These are phyloP conservation scores for Mucor lusitanicus DNA, from an alignment of 371 early-diverging fungal genomes.

Conservation along the genomic window DNA sequence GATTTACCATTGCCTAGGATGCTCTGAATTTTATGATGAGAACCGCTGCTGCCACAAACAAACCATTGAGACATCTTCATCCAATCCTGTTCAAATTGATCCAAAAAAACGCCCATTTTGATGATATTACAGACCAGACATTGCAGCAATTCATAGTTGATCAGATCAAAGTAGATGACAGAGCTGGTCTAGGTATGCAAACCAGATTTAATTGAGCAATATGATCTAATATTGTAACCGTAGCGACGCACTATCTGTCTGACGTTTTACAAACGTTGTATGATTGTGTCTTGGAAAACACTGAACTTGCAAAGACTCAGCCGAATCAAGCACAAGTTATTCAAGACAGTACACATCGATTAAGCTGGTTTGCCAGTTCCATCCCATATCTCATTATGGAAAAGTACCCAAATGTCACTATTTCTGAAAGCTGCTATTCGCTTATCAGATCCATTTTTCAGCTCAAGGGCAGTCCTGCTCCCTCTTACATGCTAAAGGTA, in stretches of 20 bases:
- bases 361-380: background rate
- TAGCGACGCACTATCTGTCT: background rate
- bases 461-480: background rate
- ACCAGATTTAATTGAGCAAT: background rate
- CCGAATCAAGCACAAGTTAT: background rate
- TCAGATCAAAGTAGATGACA: background rate
- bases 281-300: background rate
- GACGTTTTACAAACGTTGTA: background rate
- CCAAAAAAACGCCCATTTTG: background rate
- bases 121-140: background rate
- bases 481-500: background rate
- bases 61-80: slow-evolving; percentile 1
- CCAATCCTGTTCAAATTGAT: background rate
- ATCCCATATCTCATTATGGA: background rate
- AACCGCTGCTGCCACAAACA: background rate
- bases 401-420: background rate
- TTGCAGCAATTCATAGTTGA: background rate
- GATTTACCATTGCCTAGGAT: background rate
- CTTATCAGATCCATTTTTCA: background rate
- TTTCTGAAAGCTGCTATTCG: background rate
- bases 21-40: background rate
- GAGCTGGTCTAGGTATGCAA: background rate
- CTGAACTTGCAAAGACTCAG: background rate
- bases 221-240: background rate
- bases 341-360: background rate